Conservation (phyloP, 2,329 filamentous ascomycete genomes). For the Fusarium sp. region DNA sequence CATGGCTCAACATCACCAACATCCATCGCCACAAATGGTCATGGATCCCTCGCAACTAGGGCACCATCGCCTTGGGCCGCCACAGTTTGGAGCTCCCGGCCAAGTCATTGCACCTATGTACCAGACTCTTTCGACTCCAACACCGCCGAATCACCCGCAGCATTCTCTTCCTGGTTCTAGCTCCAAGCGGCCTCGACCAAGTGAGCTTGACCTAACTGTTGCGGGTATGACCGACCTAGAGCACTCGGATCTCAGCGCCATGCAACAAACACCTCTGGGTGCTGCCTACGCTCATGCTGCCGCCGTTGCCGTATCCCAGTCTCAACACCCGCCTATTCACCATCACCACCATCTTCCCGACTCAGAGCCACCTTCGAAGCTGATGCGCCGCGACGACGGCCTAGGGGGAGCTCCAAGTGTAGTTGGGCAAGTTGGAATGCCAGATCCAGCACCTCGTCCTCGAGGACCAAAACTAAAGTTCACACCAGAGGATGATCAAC, state of each 20-base stretch:
- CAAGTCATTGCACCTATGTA: constrained; percentile 69
- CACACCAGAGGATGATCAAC: constrained; percentile 89
- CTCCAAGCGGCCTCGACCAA: constrained; percentile 69
- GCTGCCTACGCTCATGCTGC: constrained; percentile 65
- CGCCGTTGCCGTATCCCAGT: constrained; percentile 49
- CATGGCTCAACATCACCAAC: constrained; percentile 62
- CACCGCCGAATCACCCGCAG: constrained; percentile 52
- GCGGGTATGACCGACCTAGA: constrained; percentile 67
- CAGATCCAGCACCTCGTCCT: constrained; percentile 82
- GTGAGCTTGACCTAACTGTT: constrained; percentile 72
- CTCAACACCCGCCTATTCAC: constrained; percentile 71
- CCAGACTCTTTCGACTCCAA: constrained; percentile 63
- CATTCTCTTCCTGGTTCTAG: constrained; percentile 50
- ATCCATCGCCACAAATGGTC: constrained; percentile 68
- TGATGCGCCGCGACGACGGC: constrained; percentile 73
- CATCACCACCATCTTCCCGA: constrained; percentile 88
- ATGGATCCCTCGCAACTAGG: constrained; percentile 71
- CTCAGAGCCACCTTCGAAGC: constrained; percentile 77
- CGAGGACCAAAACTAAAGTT: constrained; percentile 94
- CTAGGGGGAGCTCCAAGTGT: constrained; percentile 81
- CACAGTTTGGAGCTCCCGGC: constrained; percentile 66
- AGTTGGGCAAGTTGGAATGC: constrained; percentile 90
- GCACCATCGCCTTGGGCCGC: constrained; percentile 66
- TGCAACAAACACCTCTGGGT: constrained; percentile 69
- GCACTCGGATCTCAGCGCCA: constrained; percentile 68